Evolutionary conservation across 176 grass and related monocot species (phyloP), one percentile per base, ranked within the genome.

Genomic region (Carex myosuroides): DNA sequence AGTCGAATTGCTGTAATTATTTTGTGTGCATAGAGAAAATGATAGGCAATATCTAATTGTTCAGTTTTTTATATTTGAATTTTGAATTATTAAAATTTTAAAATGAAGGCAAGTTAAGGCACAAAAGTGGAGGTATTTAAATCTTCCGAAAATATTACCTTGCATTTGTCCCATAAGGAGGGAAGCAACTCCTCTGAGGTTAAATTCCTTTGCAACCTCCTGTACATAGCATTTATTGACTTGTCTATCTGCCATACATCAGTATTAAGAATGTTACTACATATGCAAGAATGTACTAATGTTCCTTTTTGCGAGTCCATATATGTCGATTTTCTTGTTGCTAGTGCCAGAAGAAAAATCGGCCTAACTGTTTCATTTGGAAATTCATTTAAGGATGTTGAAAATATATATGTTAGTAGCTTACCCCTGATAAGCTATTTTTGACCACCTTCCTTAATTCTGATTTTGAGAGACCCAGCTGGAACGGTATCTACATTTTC

Each of bases 81-180:
- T 20, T 70, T 44, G 17, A 42, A 41, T 37, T 62, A 80, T 9
- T 48, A 62, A 82, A 18, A 37, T 22, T 13, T 37, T 35, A 52
- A 18, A 57, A 65, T 64, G 52, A 52, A 69, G 70, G 42, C 6
- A 26, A 17, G 8, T n/a, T 3, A 2, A 42, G 9, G 17, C 35
- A 39, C 60, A 56, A 69, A 3, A 86, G 13, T 54, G 66, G 32
- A 84, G 37, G 35, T 13, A 70, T 46, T 44, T 21, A 41, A 21
- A 71, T 18, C 3, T 41, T 46, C 1, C 3, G 17, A 71, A 46
- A 54, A 77, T 57, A 35, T 85, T 84, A 99, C 97, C 93, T 99
- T 99, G 88, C 97, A 99, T 85, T 99, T 96, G 64, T 99, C 97
- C 97, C 97, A 99, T 68, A 99, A 85, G 17, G 97, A 95, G 75